phyloP scores from a whole-genome alignment of 2,329 filamentous ascomycete genomes.

The Colletotrichum gloeosporioides region DNA sequence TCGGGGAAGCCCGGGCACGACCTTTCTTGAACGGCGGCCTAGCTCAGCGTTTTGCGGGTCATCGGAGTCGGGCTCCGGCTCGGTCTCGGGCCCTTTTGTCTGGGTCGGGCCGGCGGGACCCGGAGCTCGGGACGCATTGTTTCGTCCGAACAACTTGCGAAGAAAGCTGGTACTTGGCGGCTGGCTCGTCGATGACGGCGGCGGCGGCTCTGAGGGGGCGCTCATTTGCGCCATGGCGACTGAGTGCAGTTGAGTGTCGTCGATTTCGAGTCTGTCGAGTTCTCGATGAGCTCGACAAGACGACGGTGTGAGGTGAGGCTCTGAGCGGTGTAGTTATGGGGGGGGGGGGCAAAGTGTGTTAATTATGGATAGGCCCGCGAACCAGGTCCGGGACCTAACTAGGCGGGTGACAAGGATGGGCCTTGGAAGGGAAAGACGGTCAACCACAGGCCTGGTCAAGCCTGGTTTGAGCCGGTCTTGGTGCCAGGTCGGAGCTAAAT shows the following conservation, averaged over 20 bases:
- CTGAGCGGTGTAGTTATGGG: conserved; percentile 19
- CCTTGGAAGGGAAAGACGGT: conserved; percentile 23
- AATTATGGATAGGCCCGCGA: conserved; percentile 19
- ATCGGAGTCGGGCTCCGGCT: conserved; percentile 24
- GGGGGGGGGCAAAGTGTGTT: conserved; percentile 1
- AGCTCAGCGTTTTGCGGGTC: conserved; percentile 38
- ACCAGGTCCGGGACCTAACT: conserved; percentile 13
- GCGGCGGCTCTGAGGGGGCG: conserved; percentile 8
- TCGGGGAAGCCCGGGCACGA: conserved; percentile 80
- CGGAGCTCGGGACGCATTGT: conserved; percentile 10
- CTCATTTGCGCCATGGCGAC: conserved; percentile 19
- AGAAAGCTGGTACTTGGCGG: conserved; percentile 18
- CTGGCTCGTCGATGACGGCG: neutral
- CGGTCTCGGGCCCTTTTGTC: conserved; percentile 14
- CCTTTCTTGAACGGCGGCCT: conserved; percentile 58
- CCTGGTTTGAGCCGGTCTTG: conserved; percentile 7
- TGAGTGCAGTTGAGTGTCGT: neutral
- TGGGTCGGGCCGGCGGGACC: conserved; percentile 9
- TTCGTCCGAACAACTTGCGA: conserved; percentile 22
- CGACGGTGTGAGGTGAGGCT: conserved; percentile 13
- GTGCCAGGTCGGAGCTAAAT: conserved; percentile 13
- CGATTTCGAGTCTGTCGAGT: neutral
- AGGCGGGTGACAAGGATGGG: conserved; percentile 22
- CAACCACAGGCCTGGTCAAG: conserved; percentile 17
- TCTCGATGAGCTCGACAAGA: neutral